phyloP scores from a whole-genome alignment of 768 basidiomycete species.

The Lactifluus volemus region DNA sequence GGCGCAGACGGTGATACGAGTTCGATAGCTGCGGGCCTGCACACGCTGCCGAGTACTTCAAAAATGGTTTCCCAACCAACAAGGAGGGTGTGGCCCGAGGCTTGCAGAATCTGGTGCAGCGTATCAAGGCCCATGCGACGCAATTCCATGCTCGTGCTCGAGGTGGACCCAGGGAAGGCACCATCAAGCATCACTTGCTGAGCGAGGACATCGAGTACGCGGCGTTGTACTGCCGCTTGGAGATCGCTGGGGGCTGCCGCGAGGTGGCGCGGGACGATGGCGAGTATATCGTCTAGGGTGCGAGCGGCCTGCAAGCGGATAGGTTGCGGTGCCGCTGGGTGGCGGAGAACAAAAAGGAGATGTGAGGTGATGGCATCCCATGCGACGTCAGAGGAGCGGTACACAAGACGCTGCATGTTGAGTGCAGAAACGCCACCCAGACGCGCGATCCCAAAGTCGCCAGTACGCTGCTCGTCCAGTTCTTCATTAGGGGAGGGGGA shows the following conservation, averaged over 20 bases:
- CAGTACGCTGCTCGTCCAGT: slow-evolving; percentile 48
- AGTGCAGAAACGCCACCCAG: slow-evolving; percentile 69
- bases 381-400: slow-evolving; percentile 70
- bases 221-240: slow-evolving; percentile 65
- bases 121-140: slow-evolving; percentile 85
- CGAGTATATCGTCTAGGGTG: slow-evolving; percentile 76
- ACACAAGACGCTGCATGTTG: slow-evolving; percentile 84
- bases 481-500: background rate
- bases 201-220: slow-evolving; percentile 78
- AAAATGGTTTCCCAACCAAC: slow-evolving; percentile 94
- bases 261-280: slow-evolving; percentile 66
- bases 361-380: slow-evolving; percentile 80
- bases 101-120: slow-evolving; percentile 82
- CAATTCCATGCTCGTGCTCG: slow-evolving; percentile 58
- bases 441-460: slow-evolving; percentile 90
- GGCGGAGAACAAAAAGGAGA: slow-evolving; percentile 67
- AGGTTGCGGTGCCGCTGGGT: slow-evolving; percentile 55
- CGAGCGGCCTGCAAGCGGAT: slow-evolving; percentile 88
- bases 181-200: slow-evolving; percentile 55
- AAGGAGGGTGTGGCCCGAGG: slow-evolving; percentile 84
- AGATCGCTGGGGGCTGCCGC: slow-evolving; percentile 44
- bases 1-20: slow-evolving; percentile 31
- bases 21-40: slow-evolving; percentile 44
- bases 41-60: slow-evolving; percentile 84
- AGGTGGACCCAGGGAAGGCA: slow-evolving; percentile 23